Evolutionary conservation across 2,329 filamentous ascomycete genomes (phyloP), one percentile per base, ranked within the genome.

Genomic region (Aurifilum marmelostoma): DNA sequence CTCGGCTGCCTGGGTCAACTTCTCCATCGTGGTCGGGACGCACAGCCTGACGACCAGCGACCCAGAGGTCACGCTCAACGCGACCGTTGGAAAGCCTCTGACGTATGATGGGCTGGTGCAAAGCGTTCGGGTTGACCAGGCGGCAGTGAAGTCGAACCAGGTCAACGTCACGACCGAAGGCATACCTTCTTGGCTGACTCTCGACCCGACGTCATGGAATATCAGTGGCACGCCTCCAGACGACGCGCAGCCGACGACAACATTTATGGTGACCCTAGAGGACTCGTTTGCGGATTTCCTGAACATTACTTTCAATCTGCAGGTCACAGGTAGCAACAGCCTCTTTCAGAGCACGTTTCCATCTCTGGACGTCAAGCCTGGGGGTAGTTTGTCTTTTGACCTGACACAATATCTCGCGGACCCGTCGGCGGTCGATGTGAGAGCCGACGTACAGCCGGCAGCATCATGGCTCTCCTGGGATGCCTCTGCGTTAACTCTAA

Each of bases 11-110:
- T 85, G 86, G 1, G 76, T 91, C 65, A 80, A 83, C 0, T 97
- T 97, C 77, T 88, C 89, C 7, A 85, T 97, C 47, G 83, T 90
- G 2, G 88, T 97, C 27, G 90, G 90, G 60, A 87, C 83, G 65
- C 91, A 94, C 77, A 85, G 90, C 72, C 81, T 97, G 54, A 86
- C 85, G 1, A 91, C 92, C 71, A 84, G 86, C 2, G 83, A 88
- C 12, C 84, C 86, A 7, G 76, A 83, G 11, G 80, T 92, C 65
- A 77, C 80, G 3, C 77, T 92, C 58, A 89, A 89, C 68, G 84
- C 88, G 5, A 89, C 83, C 0, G 78, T 78, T 50, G 88, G 87
- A 2, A 76, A 81, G 18, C 75, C 79, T 1, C 76, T 93, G 27
- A 78, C 76, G 8, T 91, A 89, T 72, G 79, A 80, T 1, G 82